Evolutionary conservation across 2,329 filamentous ascomycete species (phyloP).

Genomic region (Dothideomycetes sp.): DNA sequence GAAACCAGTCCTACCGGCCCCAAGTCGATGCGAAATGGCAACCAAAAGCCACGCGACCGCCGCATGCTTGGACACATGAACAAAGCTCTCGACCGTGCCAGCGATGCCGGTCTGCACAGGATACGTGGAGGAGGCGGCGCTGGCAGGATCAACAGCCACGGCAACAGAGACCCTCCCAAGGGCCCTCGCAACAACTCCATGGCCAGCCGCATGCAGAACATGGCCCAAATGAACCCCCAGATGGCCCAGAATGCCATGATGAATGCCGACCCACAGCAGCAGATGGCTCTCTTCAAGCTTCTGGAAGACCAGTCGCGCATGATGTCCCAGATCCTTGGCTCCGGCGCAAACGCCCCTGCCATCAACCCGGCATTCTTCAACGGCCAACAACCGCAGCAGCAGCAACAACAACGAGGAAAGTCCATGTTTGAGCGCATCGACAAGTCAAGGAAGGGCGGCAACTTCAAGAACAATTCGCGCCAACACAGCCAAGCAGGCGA

Average conservation of each 20-base stretch:
- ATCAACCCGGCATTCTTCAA: conserved; percentile 47
- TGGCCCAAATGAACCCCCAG: conserved; percentile 27
- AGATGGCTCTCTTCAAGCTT: conserved; percentile 61
- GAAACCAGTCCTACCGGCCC: conserved; percentile 74
- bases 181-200: conserved; percentile 53
- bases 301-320: conserved; percentile 64
- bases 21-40: conserved; percentile 79
- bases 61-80: conserved; percentile 67
- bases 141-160: conserved; percentile 73
- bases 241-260: conserved; percentile 41
- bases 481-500: conserved; percentile 15
- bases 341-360: conserved; percentile 43
- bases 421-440: conserved; percentile 69
- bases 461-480: conserved; percentile 39
- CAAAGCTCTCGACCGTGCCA: conserved; percentile 68
- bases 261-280: conserved; percentile 52
- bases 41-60: conserved; percentile 43
- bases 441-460: conserved; percentile 45
- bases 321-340: conserved; percentile 59
- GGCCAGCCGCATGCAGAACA: conserved; percentile 34
- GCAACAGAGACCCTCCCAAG: conserved; percentile 56
- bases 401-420: conserved; percentile 29
- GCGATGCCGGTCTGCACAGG: conserved; percentile 67
- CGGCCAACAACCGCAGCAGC: conserved; percentile 12
- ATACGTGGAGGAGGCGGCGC: conserved; percentile 61